These are phyloP conservation scores for Lactifluus pinguis DNA, from an alignment of 768 basidiomycete genomes.

Conservation along the genomic window DNA sequence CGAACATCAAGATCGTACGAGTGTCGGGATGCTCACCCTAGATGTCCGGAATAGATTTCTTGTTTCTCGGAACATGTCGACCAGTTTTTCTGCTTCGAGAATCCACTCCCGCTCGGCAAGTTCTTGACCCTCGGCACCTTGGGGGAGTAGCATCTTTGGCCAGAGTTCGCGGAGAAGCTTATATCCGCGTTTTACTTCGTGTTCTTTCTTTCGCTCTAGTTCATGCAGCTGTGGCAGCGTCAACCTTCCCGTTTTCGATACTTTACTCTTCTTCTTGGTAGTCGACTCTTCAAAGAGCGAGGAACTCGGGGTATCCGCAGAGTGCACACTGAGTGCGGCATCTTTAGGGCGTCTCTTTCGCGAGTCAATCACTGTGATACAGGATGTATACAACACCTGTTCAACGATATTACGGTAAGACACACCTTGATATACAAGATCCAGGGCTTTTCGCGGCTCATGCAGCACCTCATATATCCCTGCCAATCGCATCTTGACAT, in stretches of 20 bases:
- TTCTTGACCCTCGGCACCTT: slow-evolving; percentile 31
- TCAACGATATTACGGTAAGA: neutral
- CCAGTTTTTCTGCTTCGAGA: slow-evolving; percentile 71
- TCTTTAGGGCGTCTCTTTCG: slow-evolving; percentile 23
- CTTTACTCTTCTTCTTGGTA: slow-evolving; percentile 31
- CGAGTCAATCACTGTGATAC: slow-evolving; percentile 29
- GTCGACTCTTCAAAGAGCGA: slow-evolving; percentile 60
- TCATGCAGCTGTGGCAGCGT: slow-evolving; percentile 42
- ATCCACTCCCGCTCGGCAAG: slow-evolving; percentile 68
- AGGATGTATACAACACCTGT: neutral
- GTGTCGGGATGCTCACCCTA: slow-evolving; percentile 37
- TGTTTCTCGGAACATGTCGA: slow-evolving; percentile 87
- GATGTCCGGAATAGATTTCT: slow-evolving; percentile 73
- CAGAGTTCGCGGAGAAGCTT: slow-evolving; percentile 52
- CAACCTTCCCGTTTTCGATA: slow-evolving; percentile 34
- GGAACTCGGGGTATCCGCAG: slow-evolving; percentile 26
- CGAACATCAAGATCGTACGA: neutral
- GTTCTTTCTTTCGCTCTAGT: slow-evolving; percentile 30
- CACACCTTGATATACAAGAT: slow-evolving; percentile 76
- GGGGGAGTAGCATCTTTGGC: slow-evolving; percentile 40
- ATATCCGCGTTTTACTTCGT: slow-evolving; percentile 55
- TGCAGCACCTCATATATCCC: slow-evolving; percentile 82
- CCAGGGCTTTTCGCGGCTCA: slow-evolving; percentile 71
- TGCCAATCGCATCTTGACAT: slow-evolving; percentile 84
- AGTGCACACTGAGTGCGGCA: slow-evolving; percentile 12